Evolutionary conservation across 129 eudicot species (phyloP), one percentile per base, ranked within the genome.

Genomic region (Heracleum sosnowskyi): DNA sequence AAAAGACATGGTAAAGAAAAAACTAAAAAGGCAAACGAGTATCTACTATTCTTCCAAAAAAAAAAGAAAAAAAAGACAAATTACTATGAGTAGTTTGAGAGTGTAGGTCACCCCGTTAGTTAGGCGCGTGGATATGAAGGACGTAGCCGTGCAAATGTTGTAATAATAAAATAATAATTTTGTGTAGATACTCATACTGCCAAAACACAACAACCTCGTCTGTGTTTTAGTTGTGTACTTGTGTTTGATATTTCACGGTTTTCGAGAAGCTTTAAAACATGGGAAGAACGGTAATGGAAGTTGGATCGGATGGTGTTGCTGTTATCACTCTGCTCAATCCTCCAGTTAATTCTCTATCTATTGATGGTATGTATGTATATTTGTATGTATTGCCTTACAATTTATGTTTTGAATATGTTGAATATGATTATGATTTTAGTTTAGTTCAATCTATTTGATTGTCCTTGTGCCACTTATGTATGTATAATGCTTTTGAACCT

Each of bases 301-400:
- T 95, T 77, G 99, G 97, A 37, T 82, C 94, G 34, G 99, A 92
- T 83, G 99, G 99, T 18, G 97, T 95, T 7, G 99, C 94, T 45
- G 41, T 95, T 82, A 92, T 95, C 89, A 92, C 99, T 82, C 89
- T 95, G 86, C 76, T 87, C 68, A 95, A 95, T 66, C 99, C 99
- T 68, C 99, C 99, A 35, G 99, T 95, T 76, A 95, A 95, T 87
- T 95, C 99, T 73, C 99, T 95, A 9, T 87, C 98, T 24, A 53
- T 91, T 51, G 94, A 94, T 72, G 98, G 98, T 94, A 93, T 44
- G 47, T 44, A 44, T 44, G 2, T 44, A 44, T 12, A 2, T n/a
- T n/a, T 44, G 16, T 44, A 2, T 44, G 42, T 40, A 44, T 44
- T 11, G 16, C 16, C 11, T 44, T 44, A 1, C 0, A 44, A 11